Evolutionary conservation across 2,329 filamentous ascomycete genomes (phyloP).

Genomic region (Hymenoscyphus salicellus): DNA sequence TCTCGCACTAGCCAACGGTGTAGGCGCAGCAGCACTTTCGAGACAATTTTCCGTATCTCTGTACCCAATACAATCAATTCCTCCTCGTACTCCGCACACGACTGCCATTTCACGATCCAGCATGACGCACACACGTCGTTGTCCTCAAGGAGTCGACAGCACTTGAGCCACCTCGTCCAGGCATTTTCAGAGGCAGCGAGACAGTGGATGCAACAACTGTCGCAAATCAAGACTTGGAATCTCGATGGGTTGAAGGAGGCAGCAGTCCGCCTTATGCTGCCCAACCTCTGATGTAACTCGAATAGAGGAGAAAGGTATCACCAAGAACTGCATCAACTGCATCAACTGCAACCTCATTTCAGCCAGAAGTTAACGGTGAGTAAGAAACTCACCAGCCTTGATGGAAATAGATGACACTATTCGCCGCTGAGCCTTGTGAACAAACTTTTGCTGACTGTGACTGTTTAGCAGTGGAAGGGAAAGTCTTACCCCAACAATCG

Average conservation of each 20-base stretch:
- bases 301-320: not conserved
- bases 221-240: not conserved
- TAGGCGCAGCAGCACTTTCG: not conserved
- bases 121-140: not conserved
- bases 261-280: not conserved
- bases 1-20: not conserved
- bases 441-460: not conserved
- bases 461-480: not conserved
- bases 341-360: not conserved
- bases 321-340: not conserved
- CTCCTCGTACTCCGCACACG: not conserved
- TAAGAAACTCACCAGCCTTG: not conserved
- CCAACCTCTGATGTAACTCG: not conserved
- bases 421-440: not conserved
- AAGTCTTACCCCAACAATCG: not conserved
- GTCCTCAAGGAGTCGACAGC: not conserved
- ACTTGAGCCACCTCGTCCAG: not conserved
- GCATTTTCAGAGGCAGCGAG: not conserved
- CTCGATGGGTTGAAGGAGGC: not conserved
- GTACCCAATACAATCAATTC: not conserved
- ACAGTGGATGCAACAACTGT: not conserved
- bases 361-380: conserved; percentile 1
- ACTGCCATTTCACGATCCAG: not conserved
- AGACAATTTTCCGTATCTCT: not conserved
- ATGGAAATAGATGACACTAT: not conserved